phyloP scores from a whole-genome alignment of 306 rosid species.

The Cucurbita pepo region DNA sequence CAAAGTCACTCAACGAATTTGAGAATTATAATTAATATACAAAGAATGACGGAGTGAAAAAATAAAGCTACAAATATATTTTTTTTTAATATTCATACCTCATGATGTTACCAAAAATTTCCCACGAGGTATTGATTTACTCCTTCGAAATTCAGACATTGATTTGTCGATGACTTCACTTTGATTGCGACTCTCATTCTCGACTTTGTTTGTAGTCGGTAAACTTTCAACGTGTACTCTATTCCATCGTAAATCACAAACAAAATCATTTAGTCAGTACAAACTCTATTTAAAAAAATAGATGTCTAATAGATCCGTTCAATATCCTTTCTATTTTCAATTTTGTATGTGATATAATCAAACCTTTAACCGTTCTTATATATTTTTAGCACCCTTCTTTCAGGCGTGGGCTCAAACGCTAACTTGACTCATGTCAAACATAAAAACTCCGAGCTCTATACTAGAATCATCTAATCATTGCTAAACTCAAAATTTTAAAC shows the following conservation, averaged over 20 bases:
- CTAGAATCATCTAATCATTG: background rate
- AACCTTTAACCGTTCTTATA: background rate
- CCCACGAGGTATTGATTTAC: constrained; percentile 81
- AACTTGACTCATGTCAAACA: background rate
- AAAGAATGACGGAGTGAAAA: background rate
- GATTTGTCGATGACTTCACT: constrained; percentile 45
- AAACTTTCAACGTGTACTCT: background rate
- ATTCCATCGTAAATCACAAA: background rate
- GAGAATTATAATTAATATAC: background rate
- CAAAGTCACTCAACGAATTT: background rate
- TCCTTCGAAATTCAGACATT: constrained; percentile 48
- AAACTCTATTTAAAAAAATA: too few relatives aligned
- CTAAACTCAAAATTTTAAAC: background rate
- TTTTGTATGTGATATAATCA: too few relatives aligned
- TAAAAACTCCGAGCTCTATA: background rate
- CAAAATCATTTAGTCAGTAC: background rate
- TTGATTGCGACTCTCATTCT: constrained; percentile 18
- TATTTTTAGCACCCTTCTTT: background rate
- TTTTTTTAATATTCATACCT: constrained; percentile 8
- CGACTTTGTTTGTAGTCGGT: background rate
- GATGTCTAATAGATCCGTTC: too few relatives aligned
- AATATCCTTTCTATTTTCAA: too few relatives aligned
- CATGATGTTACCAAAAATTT: constrained; percentile 44
- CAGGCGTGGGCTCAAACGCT: background rate
- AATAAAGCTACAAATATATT: background rate